Conservation (phyloP, 108 stramenopile species). For the Conticribra guillardii region DNA sequence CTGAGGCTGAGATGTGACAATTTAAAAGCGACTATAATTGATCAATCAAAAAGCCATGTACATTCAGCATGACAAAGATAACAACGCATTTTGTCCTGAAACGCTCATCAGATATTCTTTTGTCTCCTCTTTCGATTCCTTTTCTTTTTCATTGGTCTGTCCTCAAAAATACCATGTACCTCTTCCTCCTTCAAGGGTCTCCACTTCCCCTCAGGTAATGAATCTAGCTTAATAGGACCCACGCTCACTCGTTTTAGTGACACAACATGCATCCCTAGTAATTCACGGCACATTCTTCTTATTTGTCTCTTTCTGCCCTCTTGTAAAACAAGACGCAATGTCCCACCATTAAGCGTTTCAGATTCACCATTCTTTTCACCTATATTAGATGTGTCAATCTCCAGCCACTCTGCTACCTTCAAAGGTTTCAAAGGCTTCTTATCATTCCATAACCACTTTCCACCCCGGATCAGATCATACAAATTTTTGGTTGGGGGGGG, state of each 20-base stretch:
- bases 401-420: slow-evolving; percentile 61
- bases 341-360: neutral
- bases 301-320: slow-evolving; percentile 85
- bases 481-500: slow-evolving; percentile 51
- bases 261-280: slow-evolving; percentile 72
- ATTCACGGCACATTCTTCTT: slow-evolving; percentile 73
- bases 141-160: no score
- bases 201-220: slow-evolving; percentile 69
- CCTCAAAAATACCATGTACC: slow-evolving; percentile 25
- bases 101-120: no score
- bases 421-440: slow-evolving; percentile 59
- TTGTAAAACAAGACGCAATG: slow-evolving; percentile 65
- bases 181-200: slow-evolving; percentile 45
- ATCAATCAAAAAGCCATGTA: no score
- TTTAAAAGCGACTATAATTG: no score
- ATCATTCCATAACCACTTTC: slow-evolving; percentile 48
- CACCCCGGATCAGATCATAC: slow-evolving; percentile 41
- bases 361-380: neutral
- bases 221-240: slow-evolving; percentile 61
- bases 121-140: no score
- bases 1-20: no score
- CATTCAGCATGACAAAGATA: no score
- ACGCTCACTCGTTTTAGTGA: slow-evolving; percentile 60
- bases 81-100: no score
- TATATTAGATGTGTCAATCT: slow-evolving; percentile 3